Evolutionary conservation across 2,329 filamentous ascomycete genomes (phyloP), one percentile per base, ranked within the genome.

Genomic region (Penicillium occitanis): DNA sequence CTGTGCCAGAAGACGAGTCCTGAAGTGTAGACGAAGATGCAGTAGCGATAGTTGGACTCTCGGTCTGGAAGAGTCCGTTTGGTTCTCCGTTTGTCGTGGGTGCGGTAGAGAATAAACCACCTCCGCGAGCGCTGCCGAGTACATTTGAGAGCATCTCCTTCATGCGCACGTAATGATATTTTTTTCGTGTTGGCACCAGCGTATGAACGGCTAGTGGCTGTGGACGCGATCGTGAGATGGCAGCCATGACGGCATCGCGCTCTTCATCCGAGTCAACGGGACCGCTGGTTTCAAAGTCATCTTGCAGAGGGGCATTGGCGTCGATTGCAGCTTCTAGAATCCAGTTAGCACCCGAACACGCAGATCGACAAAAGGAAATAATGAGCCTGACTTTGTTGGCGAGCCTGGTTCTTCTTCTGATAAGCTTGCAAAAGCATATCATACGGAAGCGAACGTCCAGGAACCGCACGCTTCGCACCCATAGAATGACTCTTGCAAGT

Each of bases 341-440:
- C 70, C 42, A 71, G 69, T 64, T 63, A 66, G 66, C 44, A 64
- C 35, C 28, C 51, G 10, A 50, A 61, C 13, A 61, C 8, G 13
- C 33, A 57, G 3, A 68, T 19, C 68, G 68, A 48, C 3, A 37
- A 13, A 53, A 2, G 17, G 53, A 22, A 35, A 55, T 50, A 33
- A 19, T 42, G 3, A 35, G 51, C 85, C 90, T 80, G 84, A 93
- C 92, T 96, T 79, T 98, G 95, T 81, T 97, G 92, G 75, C 97
- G 96, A 25, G 95, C 95, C 78, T 98, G 95, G 73, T 99, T 99
- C 84, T 97, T 98, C 85, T 98, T 97, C 78, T 95, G 91, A 74
- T 95, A 95, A 7, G 90, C 90, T 14, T 91, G 89, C 44, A 97
- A 84, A 46, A 97, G 82, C 90, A 96, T 95, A 77, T 97, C 93